A percentile compares a stretch with the other conserved stretches of the same genome.
Evolutionary conservation across 257 asterid genomes (phyloP).

Genomic region (Solanum tarapatanum): DNA sequence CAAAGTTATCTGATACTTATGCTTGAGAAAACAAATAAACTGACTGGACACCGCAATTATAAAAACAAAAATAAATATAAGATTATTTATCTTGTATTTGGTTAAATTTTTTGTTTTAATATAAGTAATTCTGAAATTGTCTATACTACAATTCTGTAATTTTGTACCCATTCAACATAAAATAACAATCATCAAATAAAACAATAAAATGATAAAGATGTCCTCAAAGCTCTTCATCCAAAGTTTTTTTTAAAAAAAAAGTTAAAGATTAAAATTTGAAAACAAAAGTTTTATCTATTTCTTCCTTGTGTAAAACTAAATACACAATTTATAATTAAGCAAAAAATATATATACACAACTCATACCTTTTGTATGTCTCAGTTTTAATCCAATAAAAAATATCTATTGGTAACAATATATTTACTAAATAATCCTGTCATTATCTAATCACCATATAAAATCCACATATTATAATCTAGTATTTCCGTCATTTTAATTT

Average conservation of each 20-base stretch:
- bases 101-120: not conserved
- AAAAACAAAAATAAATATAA: not conserved
- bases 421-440: not conserved
- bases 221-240: too few relatives aligned
- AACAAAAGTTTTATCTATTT: too few relatives aligned
- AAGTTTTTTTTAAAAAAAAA: too few relatives aligned
- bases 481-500: too few relatives aligned
- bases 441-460: not conserved
- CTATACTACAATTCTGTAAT: not conserved
- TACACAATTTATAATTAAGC: not conserved
- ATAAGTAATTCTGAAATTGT: not conserved
- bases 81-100: not conserved
- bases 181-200: not conserved
- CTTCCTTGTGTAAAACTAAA: not conserved
- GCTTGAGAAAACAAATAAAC: too few relatives aligned
- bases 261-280: too few relatives aligned
- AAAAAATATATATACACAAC: not conserved
- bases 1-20: not conserved
- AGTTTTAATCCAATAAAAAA: not conserved
- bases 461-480: too few relatives aligned
- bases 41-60: not conserved
- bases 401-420: not conserved
- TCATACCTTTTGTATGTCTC: not conserved
- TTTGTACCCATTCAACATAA: not conserved
- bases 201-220: not conserved